Evolutionary conservation across 2,329 filamentous ascomycete species (phyloP), one percentile per base, ranked within the genome.

Genomic region (Ilyonectria robusta): DNA sequence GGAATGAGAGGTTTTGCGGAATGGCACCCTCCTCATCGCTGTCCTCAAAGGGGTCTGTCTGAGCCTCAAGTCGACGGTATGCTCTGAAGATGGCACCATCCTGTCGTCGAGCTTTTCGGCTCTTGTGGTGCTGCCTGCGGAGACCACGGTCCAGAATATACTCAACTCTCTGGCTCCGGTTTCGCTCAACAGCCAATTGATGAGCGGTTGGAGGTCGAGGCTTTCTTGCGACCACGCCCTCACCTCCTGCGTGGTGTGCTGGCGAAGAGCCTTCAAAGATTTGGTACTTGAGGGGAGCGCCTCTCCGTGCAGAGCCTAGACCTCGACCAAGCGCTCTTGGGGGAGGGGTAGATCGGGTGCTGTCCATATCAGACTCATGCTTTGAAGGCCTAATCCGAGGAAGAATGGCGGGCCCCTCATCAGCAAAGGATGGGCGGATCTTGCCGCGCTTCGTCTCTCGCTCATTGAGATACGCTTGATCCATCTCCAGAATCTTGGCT

Each of bases 91-190:
- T 86, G 9, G 89, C 85, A 13, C 93, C 92, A 65, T 94, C 89
- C 60, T 86, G 83, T 21, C 88, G 87, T 5, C 93, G 88, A 19
- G 82, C 76, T 72, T 90, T 90, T 53, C 89, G 88, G 13, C 90
- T 87, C 62, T 84, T 84, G 76, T 90, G 88, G 75, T 94, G 91
- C 58, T 89, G 85, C 70, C 85, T 87, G 55, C 92, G 89, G 37
- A 95, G 83, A 33, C 92, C 91, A n/a, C 91, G 89, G 72, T 94
- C 91, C 17, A 96, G 87, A 58, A 94, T 93, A 74, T 94, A 92
- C 75, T 94, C 92, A n/a, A 95, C 93, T 6, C 93, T 90, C 75
- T 93, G 89, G 67, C 89, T 92, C 19, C 93, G 87, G 79, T 95
- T 94, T 62, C 91, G 88, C 78, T 94, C 93, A 1, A 96, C 92